These are phyloP conservation scores for Neurospora sp. DNA, from an alignment of 2,329 filamentous ascomycete genomes.

Conservation along the genomic window DNA sequence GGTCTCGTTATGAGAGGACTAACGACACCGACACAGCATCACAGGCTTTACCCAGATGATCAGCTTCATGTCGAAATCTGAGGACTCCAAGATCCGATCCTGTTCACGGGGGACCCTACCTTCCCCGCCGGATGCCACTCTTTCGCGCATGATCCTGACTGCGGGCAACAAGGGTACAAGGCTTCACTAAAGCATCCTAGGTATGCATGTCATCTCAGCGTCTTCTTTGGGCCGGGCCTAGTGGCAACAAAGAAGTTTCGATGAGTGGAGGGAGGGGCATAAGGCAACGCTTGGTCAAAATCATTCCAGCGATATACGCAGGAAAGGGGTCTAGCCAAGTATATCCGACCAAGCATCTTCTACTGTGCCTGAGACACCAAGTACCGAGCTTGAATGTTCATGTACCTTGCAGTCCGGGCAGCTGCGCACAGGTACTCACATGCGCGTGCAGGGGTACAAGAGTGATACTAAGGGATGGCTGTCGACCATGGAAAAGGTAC, in stretches of 20 bases:
- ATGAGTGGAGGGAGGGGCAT: conserved; percentile 1
- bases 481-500: conserved; percentile 11
- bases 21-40: not conserved
- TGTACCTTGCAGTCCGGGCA: conserved; percentile 5
- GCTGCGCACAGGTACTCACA: not conserved
- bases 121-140: conserved; percentile 20
- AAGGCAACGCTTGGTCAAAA: not conserved
- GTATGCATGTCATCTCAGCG: conserved; percentile 1
- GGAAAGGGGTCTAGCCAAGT: conserved; percentile 5
- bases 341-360: conserved; percentile 13
- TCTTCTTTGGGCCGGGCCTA: not conserved
- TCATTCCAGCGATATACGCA: conserved; percentile 2
- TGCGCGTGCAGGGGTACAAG: conserved; percentile 8
- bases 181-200: conserved; percentile 1
- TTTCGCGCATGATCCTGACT: conserved; percentile 16
- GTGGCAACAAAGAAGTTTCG: conserved; percentile 8
- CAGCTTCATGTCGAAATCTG: conserved; percentile 17
- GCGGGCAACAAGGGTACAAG: conserved; percentile 14
- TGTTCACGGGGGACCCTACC: conserved; percentile 14
- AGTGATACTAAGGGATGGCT: conserved; percentile 15
- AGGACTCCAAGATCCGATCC: conserved; percentile 19
- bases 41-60: conserved; percentile 9
- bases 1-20: not conserved
- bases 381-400: conserved; percentile 5
- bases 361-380: conserved; percentile 12